Conservation (phyloP, 2,329 filamentous ascomycete species). For the Diaporthe vaccinii region DNA sequence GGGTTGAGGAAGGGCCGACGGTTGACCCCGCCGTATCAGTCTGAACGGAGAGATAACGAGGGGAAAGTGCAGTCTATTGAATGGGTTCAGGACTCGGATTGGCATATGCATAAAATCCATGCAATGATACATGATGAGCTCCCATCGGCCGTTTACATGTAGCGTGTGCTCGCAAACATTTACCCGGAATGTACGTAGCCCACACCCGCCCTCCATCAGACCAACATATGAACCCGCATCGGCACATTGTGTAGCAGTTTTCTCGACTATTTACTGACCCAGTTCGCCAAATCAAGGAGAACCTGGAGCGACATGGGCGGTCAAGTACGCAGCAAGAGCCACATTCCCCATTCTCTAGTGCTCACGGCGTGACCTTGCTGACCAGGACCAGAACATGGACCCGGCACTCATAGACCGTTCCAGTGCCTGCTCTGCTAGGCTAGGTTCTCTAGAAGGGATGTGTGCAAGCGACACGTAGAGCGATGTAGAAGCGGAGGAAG, state of each 20-base stretch:
- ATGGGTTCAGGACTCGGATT: background rate
- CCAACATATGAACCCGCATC: background rate
- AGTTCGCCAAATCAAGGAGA: slow-evolving; percentile 39
- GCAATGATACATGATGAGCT: background rate
- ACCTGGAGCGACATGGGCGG: slow-evolving; percentile 44
- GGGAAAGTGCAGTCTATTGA: background rate
- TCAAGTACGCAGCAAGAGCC: slow-evolving; percentile 38
- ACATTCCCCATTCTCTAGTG: background rate
- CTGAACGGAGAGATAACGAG: background rate
- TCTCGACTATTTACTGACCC: background rate
- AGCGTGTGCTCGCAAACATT: slow-evolving; percentile 42
- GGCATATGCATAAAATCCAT: background rate
- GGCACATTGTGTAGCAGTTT: too few relatives aligned
- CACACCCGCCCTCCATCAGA: background rate
- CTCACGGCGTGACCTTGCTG: slow-evolving; percentile 4
- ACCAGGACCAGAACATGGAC: slow-evolving; percentile 42
- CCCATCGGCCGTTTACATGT: slow-evolving; percentile 40
- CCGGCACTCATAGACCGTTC: slow-evolving; percentile 42
- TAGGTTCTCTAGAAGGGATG: slow-evolving; percentile 42
- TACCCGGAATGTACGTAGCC: slow-evolving; percentile 41
- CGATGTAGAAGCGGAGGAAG: slow-evolving; percentile 36
- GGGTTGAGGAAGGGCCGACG: background rate
- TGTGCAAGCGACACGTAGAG: slow-evolving; percentile 43
- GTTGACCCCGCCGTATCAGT: background rate
- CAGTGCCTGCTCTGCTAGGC: slow-evolving; percentile 43